Conservation (phyloP, 768 basidiomycete species). For the Mycena olivaceomarginata region DNA sequence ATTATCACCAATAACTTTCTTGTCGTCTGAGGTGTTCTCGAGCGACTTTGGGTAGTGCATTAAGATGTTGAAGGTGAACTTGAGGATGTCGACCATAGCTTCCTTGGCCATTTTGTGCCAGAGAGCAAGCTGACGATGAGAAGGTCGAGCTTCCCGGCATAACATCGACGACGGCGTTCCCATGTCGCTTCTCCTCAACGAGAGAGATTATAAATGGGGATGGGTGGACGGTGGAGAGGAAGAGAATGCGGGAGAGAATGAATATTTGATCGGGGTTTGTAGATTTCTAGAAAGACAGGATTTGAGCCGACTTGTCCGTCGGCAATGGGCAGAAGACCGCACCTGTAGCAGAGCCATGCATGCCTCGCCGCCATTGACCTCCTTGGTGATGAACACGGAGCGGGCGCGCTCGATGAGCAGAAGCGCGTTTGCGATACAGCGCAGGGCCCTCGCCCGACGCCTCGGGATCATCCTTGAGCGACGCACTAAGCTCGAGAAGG, state of each 20-base stretch:
- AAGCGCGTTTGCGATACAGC: conserved; percentile 88
- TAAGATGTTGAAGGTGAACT: conserved; percentile 89
- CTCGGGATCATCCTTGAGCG: conserved; percentile 75
- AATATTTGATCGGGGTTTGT: conserved; percentile 79
- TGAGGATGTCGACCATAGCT: conserved; percentile 89
- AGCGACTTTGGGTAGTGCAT: conserved; percentile 87
- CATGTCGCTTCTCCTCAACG: conserved; percentile 78
- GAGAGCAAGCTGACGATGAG: conserved; percentile 69
- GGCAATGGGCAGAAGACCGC: conserved; percentile 41
- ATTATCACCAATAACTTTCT: conserved; percentile 80
- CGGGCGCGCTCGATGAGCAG: conserved; percentile 82
- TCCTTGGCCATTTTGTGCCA: conserved; percentile 76
- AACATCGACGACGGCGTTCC: conserved; percentile 77
- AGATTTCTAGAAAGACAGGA: conserved; percentile 69
- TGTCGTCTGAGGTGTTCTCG: conserved; percentile 46
- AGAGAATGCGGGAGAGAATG: conserved; percentile 85
- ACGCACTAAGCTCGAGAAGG: conserved; percentile 70
- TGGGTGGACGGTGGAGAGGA: conserved; percentile 78
- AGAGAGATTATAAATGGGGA: conserved; percentile 72
- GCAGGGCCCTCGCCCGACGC: conserved; percentile 83
- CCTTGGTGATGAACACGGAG: conserved; percentile 70
- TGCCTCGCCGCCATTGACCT: conserved; percentile 78
- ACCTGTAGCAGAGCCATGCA: conserved; percentile 79
- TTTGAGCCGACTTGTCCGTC: conserved; percentile 27
- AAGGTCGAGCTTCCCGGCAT: conserved; percentile 77